Conservation (phyloP, 495 filamentous ascomycete genomes). For the Lichina pygmaea region DNA sequence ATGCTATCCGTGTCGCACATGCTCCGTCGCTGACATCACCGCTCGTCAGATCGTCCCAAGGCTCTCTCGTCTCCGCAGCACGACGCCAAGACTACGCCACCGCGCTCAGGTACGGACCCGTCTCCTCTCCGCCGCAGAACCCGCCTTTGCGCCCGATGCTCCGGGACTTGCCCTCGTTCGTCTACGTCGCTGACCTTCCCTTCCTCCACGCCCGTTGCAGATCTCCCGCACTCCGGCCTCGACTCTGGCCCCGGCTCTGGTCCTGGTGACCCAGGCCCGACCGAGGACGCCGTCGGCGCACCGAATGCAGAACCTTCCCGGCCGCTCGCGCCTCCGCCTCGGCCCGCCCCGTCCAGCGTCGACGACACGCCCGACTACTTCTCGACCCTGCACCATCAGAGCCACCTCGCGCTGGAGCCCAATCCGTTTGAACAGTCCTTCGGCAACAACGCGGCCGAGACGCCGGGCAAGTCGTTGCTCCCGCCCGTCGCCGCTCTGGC, state of each 20-base stretch:
- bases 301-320: conserved; percentile 20
- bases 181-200: conserved; percentile 1
- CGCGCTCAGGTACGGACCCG: conserved; percentile 8
- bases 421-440: conserved; percentile 96
- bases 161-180: background rate
- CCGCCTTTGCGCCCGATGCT: background rate
- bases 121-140: background rate
- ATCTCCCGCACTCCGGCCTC: too few species aligned
- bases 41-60: background rate
- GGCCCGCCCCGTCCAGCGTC: conserved; percentile 26
- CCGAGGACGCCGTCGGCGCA: conserved; percentile 10
- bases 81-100: conserved; percentile 5
- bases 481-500: conserved; percentile 79
- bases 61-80: background rate
- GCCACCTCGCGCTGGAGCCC: conserved; percentile 51
- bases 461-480: conserved; percentile 69
- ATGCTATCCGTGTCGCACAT: background rate
- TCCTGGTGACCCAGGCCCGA: conserved; percentile 16
- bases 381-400: conserved; percentile 25
- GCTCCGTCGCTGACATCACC: background rate
- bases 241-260: conserved; percentile 10
- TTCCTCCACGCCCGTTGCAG: conserved; percentile 15
- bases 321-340: conserved; percentile 55
- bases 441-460: conserved; percentile 43
- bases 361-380: conserved; percentile 56